Evolutionary conservation across 2,329 filamentous ascomycete genomes (phyloP), one percentile per base, ranked within the genome.

Genomic region (Microcera coccophila): DNA sequence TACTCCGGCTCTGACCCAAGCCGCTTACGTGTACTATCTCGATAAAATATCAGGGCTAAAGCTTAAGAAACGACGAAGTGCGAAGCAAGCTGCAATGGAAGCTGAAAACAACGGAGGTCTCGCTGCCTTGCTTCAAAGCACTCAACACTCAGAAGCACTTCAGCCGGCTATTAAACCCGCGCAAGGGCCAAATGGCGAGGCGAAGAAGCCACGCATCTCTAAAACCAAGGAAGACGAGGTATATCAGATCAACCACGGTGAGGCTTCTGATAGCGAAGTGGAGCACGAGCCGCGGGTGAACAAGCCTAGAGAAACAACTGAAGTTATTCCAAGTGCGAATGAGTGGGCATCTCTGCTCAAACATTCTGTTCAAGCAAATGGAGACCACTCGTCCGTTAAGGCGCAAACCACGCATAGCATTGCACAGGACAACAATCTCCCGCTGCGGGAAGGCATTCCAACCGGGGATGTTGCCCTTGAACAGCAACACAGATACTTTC

Each of bases 401-500:
- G 5, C 10, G 9, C 4, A 35, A 9, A 15, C n/a, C 5, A 19
- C 11, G 3, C 29, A 24, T 11, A 8, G 15, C 14, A 4, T 36
- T 33, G 21, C n/a, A 7, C 36, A 43, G 18, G 42, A 37, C 22
- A 22, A 28, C 17, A 45, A 34, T 11, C 45, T 26, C 46, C 46
- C 19, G 26, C 50, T 17, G 46, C 57, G 24, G 31, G 45, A 38
- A 48, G 58, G 41, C 41, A 44, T 62, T 12, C 62, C 62, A 11
- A 48, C 47, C 4, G 58, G 58, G 5, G 55, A 60, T 9, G 60
- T 67, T 19, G 69, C 68, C 39, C 43, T 66, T 16, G 58, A 56
- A 16, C 64, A 72, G 42, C 70, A 73, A 45, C 63, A 50, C 17
- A 67, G 56, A 49, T 79, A 79, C 52, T 82, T 81, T 46, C 76